Percentiles rank a stretch among this genome's conserved stretches.
phyloP scores from a whole-genome alignment of 352 stramenopile species.

The Pythium apleroticum region DNA sequence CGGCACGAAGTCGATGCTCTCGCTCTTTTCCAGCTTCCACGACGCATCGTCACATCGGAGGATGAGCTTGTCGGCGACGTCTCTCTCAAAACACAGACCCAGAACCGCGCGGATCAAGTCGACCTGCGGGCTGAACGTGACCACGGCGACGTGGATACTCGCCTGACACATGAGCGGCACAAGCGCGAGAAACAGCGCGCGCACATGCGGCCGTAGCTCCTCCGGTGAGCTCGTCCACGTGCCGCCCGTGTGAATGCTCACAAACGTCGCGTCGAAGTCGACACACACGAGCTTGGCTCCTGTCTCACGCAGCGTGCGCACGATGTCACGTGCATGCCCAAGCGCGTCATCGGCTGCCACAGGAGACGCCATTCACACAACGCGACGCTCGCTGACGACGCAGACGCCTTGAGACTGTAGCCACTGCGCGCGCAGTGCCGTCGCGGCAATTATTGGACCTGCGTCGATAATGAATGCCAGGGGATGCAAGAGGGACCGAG shows the following conservation, averaged over 20 bases:
- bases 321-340: conserved; percentile 37
- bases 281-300: conserved; percentile 75
- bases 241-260: conserved; percentile 73
- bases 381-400: not conserved
- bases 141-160: conserved; percentile 60
- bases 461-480: not conserved
- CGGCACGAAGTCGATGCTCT: conserved; percentile 52
- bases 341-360: conserved; percentile 1
- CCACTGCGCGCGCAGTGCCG: not conserved
- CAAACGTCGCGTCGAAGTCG: conserved; percentile 84
- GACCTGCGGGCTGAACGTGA: conserved; percentile 81
- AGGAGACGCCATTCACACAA: not conserved
- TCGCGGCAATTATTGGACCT: conserved; percentile 1
- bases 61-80: conserved; percentile 45
- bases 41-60: conserved; percentile 61
- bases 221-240: conserved; percentile 43
- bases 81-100: conserved; percentile 40
- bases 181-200: conserved; percentile 60
- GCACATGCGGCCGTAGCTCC: conserved; percentile 51
- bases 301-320: conserved; percentile 32
- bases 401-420: not conserved
- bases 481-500: not conserved
- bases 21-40: conserved; percentile 51
- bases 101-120: conserved; percentile 66
- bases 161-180: conserved; percentile 47